These are phyloP conservation scores for Amphibolis antarctica DNA, from an alignment of 106 monocot genomes.

Conservation along the genomic window DNA sequence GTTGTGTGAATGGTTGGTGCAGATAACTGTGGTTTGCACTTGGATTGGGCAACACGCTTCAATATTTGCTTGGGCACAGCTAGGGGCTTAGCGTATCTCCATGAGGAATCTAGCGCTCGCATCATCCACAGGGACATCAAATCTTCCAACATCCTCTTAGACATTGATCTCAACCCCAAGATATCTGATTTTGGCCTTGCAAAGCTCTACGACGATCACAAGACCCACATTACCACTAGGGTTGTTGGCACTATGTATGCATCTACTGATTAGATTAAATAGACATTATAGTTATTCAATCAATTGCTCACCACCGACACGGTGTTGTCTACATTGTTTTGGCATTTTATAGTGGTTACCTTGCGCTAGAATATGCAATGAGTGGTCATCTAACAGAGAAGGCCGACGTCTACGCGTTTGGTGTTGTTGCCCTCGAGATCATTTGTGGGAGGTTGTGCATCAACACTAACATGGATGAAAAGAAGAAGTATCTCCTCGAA, in stretches of 20 bases:
- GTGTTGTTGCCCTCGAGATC: no score
- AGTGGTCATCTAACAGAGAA: no score
- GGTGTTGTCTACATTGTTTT: no score
- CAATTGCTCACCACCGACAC: no score
- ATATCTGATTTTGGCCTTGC: conserved; percentile 24
- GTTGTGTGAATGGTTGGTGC: background rate
- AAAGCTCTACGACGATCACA: conserved; percentile 70
- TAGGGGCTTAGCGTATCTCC: conserved; percentile 3
- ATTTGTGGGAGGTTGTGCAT: no score
- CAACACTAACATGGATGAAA: no score
- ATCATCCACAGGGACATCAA: background rate
- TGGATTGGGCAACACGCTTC: background rate
- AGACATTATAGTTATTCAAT: no score
- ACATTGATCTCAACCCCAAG: no score
- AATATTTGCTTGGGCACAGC: conserved; percentile 2
- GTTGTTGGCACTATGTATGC: conserved; percentile 75
- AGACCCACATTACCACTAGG: conserved; percentile 66
- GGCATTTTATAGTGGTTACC: background rate
- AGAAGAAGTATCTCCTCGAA: no score
- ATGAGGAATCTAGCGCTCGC: conserved; percentile 12
- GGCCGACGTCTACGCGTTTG: no score
- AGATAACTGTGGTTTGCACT: background rate
- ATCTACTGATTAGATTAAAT: no score
- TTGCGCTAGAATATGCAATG: no score
- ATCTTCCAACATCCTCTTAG: conserved; percentile 36